Base-by-base conservation (phyloP, 2,329 filamentous ascomycete genomes). In the Colletotrichum siamense region DNA sequence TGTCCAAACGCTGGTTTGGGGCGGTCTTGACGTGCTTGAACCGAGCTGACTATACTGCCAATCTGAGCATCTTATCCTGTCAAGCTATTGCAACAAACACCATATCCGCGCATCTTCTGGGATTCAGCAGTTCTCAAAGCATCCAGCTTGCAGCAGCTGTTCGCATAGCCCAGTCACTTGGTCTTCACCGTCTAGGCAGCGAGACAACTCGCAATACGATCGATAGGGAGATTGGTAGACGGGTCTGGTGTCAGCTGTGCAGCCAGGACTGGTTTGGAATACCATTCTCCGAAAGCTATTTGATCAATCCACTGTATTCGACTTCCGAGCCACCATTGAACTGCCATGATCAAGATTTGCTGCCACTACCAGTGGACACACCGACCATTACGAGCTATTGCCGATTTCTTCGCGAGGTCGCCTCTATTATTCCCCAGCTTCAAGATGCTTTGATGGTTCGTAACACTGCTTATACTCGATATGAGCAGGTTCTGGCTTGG, bases 161-260 rank as follows among this genome's bases (percentile, higher is more conserved):
- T 8, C 83, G 87, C 9, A 88, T 90, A 59, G 88, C 87, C 4
- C 87, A 88, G 79, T 85, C 85, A 1, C 81, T 90, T 0, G 88
- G 87, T 0, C 80, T 90, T 5, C 87, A 90, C 69, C 81, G 84
- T 28, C 80, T 88, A 3, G 79, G 78, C 1, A 71, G 81, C 8
- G 79, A 81, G 6, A 63, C 79, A 8, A 65, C 78, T n/a, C 77
- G 79, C 7, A 74, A 61, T 57, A 49, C 65, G 4, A 63, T 22
- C 10, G 44, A 52, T 22, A 52, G 18, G 10, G 44, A 52, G 44
- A 52, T 22, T 8, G 44, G 44, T 2, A 52, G 44, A 8, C 18
- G 44, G 44, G 44, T 52, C 10, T 52, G 44, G 44, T 52, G 44
- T 52, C 44, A 52, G 44, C 44, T 52, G 6, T 52, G 44, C n/a